Evolutionary conservation across 805 yeast species (phyloP).

Genomic region (Lipomyces orientalis): DNA sequence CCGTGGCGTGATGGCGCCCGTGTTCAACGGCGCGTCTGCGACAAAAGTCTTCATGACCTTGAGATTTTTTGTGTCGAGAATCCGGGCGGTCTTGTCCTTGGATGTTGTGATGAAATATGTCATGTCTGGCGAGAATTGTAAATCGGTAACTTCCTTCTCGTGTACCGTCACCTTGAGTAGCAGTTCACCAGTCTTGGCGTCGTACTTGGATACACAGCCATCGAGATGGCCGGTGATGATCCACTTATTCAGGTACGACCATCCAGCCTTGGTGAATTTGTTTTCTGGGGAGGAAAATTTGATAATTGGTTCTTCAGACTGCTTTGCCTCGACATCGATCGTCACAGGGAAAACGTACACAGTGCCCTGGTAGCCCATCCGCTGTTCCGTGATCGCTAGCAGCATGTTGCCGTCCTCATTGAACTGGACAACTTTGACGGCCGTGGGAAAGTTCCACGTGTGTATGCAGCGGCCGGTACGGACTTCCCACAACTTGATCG

Average conservation of each 20-base stretch:
- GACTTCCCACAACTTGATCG: constrained; percentile 83
- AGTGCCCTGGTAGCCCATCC: constrained; percentile 86
- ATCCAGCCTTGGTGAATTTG: constrained; percentile 81
- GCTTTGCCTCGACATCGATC: constrained; percentile 49
- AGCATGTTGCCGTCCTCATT: constrained; percentile 71
- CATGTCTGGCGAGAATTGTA: constrained; percentile 85
- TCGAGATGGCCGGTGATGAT: constrained; percentile 88
- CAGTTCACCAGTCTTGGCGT: constrained; percentile 74
- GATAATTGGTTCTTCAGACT: constrained; percentile 37
- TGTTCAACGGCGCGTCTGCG: constrained; percentile 92
- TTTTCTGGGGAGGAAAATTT: constrained; percentile 47
- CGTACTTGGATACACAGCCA: constrained; percentile 82
- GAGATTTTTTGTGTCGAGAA: constrained; percentile 79
- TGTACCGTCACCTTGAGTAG: constrained; percentile 67
- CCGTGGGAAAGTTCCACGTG: constrained; percentile 77
- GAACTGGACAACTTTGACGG: constrained; percentile 91
- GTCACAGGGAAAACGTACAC: constrained; percentile 70
- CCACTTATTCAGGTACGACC: constrained; percentile 66
- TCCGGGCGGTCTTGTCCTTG: constrained; percentile 83
- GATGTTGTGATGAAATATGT: constrained; percentile 92
- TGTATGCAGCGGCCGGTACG: constrained; percentile 74
- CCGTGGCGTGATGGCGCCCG: constrained; percentile 91
- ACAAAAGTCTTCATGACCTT: constrained; percentile 72
- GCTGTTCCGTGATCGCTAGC: constrained; percentile 84
- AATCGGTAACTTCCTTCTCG: constrained; percentile 76